A percentile compares a stretch with the other conserved stretches of the same genome.
Conservation (phyloP, 306 rosid species). For the Cicer cuneatum region DNA sequence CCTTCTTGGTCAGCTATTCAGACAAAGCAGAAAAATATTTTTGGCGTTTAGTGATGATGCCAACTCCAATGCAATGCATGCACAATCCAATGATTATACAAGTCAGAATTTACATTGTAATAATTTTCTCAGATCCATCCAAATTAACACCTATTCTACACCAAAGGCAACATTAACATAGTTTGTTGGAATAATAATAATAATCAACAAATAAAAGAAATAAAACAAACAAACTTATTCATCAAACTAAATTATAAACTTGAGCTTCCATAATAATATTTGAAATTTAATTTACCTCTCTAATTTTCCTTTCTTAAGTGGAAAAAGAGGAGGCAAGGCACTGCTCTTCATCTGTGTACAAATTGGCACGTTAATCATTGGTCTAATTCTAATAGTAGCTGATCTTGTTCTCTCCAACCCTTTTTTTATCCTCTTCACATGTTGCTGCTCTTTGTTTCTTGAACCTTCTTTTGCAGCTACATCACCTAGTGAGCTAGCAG, state of each 20-base stretch:
- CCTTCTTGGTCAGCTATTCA: slow-evolving; percentile 24
- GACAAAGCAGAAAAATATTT: slow-evolving; percentile 30
- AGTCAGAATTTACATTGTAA: slow-evolving; percentile 81
- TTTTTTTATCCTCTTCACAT: slow-evolving; percentile 77
- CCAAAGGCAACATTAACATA: slow-evolving; percentile 46
- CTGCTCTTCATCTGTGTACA: slow-evolving; percentile 83
- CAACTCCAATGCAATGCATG: slow-evolving; percentile 41
- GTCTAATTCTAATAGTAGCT: slow-evolving; percentile 87
- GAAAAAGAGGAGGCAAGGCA: slow-evolving; percentile 89
- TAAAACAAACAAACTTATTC: slow-evolving; percentile 52
- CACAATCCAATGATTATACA: slow-evolving; percentile 57
- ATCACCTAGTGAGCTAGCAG: slow-evolving; percentile 76
- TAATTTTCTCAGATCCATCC: slow-evolving; percentile 62
- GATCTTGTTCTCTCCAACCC: slow-evolving; percentile 93
- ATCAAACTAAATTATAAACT: slow-evolving; percentile 43
- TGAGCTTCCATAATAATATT: slow-evolving; percentile 24
- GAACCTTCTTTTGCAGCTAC: slow-evolving; percentile 59
- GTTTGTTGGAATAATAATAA: slow-evolving; percentile 36
- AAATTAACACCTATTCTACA: slow-evolving; percentile 58
- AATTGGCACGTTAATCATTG: slow-evolving; percentile 93
- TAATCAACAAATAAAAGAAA: slow-evolving; percentile 17
- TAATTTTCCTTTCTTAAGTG: slow-evolving; percentile 80
- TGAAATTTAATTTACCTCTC: slow-evolving; percentile 60
- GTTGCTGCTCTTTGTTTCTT: slow-evolving; percentile 63
- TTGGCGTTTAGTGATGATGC: slow-evolving; percentile 40